Base-by-base conservation (phyloP, 805 yeast genomes). In the Candida awuae region DNA sequence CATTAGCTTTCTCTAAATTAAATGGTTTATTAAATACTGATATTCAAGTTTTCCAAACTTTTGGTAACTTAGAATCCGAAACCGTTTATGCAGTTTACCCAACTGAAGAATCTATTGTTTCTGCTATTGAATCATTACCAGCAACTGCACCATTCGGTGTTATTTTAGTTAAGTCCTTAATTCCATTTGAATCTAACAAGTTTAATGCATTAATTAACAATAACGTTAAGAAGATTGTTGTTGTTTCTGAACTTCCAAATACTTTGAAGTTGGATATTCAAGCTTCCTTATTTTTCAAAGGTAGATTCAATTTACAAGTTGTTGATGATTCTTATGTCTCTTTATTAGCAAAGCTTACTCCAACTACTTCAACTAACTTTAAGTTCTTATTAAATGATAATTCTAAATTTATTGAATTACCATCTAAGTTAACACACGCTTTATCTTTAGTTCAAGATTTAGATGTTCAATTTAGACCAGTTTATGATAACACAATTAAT, bases 41-140 rank as follows among this genome's bases (percentile, higher is more conserved):
- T 14, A 75, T 74, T 54, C 59, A 68, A 34, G 75, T 80, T 20
- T 82, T 84, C 53, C 85, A 84, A 59, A 85, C 80, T 61, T 62
- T 57, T 43, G 96, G 96, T 38, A 66, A 67, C 38, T 56, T 58
- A 8, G 59, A 67, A 39, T 80, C 95, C 8, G 74, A 73, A 32
- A 75, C 81, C 18, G 84, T 88, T n/a, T 79, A 84, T 57, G 90
- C 87, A 25, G 68, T 79, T n/a, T 77, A 82, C 48, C 94, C 95
- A 18, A 68, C 92, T 29, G 61, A 71, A 31, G 87, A 82, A 56
- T 64, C 81, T 14, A 66, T 75, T 39, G 33, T 22, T 9, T 61
- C 75, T 40, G 66, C 71, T 21, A 63, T 79, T 34, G 41, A 25
- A 15, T 19, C 36, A 16, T 15, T 17, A 8, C 20, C n/a, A 12